phyloP scores from a whole-genome alignment of 78 protist genomes.

The Dictyostelium purpureum region DNA sequence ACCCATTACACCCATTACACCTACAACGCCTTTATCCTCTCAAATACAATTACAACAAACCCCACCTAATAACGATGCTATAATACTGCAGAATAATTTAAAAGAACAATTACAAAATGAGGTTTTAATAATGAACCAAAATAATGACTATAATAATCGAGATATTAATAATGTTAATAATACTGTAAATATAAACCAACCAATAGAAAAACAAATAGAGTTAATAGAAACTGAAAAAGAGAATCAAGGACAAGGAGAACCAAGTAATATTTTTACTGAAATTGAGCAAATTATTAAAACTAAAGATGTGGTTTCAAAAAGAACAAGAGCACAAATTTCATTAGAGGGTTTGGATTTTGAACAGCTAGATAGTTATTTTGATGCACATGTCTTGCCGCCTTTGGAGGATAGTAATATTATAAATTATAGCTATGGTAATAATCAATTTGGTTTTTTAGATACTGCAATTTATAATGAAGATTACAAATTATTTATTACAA shows the following conservation, averaged over 20 bases:
- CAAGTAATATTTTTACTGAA: not conserved
- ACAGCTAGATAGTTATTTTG: conserved; percentile 37
- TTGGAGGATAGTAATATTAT: not conserved
- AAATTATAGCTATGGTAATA: not conserved
- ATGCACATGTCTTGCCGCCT: not conserved
- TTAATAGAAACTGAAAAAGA: too few relatives aligned
- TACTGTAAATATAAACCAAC: too few relatives aligned
- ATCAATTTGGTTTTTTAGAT: not conserved
- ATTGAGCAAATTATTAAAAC: conserved; percentile 26
- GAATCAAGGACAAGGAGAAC: not conserved
- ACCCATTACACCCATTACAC: too few relatives aligned
- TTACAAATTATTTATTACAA: not conserved
- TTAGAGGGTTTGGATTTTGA: conserved; percentile 35
- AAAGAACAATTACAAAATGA: too few relatives aligned
- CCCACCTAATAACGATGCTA: too few relatives aligned
- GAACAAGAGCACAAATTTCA: conserved; percentile 48
- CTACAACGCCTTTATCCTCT: too few relatives aligned
- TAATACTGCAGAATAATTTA: too few relatives aligned
- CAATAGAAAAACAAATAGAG: too few relatives aligned
- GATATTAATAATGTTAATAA: too few relatives aligned
- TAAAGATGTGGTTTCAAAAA: not conserved
- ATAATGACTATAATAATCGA: not conserved
- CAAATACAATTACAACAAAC: too few relatives aligned
- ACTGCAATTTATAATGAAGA: not conserved
- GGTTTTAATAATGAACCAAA: not conserved